phyloP scores from a whole-genome alignment of 2,329 filamentous ascomycete species.

The Lachnum nothofagi region DNA sequence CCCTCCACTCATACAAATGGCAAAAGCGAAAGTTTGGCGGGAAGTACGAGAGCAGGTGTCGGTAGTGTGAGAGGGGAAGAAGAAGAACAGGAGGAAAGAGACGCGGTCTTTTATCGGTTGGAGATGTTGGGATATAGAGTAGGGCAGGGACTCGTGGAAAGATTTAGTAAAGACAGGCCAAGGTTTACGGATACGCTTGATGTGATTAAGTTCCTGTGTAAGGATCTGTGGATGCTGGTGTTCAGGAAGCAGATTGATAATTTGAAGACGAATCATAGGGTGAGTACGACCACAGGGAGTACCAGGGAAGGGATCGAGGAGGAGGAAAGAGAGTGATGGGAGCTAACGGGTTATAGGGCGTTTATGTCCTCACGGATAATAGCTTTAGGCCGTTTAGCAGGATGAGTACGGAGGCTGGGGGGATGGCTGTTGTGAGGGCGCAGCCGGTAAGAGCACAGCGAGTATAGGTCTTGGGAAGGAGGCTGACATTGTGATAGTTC shows the following conservation, averaged over 20 bases:
- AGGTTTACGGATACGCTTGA: slow-evolving; percentile 90
- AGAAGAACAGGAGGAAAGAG: slow-evolving; percentile 76
- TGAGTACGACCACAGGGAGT: slow-evolving; percentile 36
- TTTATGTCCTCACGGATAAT: slow-evolving; percentile 94
- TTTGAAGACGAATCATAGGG: slow-evolving; percentile 93
- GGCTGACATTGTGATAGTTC: slow-evolving; percentile 52
- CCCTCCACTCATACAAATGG: too few species aligned
- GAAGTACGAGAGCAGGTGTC: slow-evolving; percentile 36
- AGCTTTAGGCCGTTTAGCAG: slow-evolving; percentile 80
- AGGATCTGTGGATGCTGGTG: slow-evolving; percentile 91
- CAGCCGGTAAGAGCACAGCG: too few species aligned
- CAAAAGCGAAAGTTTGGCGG: slow-evolving; percentile 10
- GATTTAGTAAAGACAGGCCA: slow-evolving; percentile 72
- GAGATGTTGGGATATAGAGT: slow-evolving; percentile 87
- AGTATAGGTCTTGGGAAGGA: too few species aligned
- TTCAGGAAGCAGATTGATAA: slow-evolving; percentile 98
- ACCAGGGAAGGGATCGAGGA: neutral
- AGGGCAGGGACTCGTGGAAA: slow-evolving; percentile 84
- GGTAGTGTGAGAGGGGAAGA: slow-evolving; percentile 54
- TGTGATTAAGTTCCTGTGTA: slow-evolving; percentile 97
- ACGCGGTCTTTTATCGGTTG: slow-evolving; percentile 78
- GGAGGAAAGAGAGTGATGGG: neutral
- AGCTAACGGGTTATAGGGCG: slow-evolving; percentile 54
- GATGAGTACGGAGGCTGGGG: slow-evolving; percentile 78
- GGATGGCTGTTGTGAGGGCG: slow-evolving; percentile 67